Evolutionary conservation across 768 basidiomycete species (phyloP).

Genomic region (Rhodosporidiobolus odoratus): DNA sequence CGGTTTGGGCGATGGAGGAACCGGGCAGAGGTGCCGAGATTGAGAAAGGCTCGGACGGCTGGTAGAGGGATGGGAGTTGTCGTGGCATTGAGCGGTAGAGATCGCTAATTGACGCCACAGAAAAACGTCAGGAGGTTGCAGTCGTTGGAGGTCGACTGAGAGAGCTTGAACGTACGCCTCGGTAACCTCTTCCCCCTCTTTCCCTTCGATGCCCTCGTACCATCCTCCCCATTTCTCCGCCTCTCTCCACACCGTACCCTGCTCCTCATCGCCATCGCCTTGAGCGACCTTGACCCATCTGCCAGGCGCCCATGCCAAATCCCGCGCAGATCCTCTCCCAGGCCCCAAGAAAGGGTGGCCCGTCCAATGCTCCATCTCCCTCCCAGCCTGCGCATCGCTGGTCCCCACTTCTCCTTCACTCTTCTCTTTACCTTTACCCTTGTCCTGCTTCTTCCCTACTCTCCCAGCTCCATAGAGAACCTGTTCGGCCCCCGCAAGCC

Average conservation of each 20-base stretch:
- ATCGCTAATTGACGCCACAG: too few relatives aligned
- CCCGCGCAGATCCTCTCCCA: neutral
- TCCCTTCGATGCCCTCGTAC: conserved; percentile 12
- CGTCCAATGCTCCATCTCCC: neutral
- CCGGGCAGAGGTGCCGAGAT: neutral
- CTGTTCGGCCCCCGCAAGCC: neutral
- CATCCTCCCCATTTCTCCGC: conserved; percentile 34
- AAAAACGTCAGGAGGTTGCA: too few relatives aligned
- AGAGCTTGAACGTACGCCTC: conserved; percentile 12
- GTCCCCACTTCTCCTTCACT: neutral
- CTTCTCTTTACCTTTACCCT: neutral
- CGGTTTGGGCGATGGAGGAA: neutral
- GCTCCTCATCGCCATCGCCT: neutral
- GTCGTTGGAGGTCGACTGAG: too few relatives aligned
- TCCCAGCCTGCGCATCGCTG: neutral
- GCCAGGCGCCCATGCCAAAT: conserved; percentile 21
- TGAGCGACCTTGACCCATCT: conserved; percentile 3
- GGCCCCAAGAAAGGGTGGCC: conserved; percentile 18
- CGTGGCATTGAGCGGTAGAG: conserved; percentile 10
- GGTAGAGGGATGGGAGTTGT: neutral
- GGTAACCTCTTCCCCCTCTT: neutral
- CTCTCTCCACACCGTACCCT: neutral
- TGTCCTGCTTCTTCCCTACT: neutral
- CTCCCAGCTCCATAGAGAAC: neutral
- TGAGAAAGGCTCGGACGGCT: neutral